These are phyloP conservation scores for Yarrowia sp. DNA, from an alignment of 805 yeast genomes.

Conservation along the genomic window DNA sequence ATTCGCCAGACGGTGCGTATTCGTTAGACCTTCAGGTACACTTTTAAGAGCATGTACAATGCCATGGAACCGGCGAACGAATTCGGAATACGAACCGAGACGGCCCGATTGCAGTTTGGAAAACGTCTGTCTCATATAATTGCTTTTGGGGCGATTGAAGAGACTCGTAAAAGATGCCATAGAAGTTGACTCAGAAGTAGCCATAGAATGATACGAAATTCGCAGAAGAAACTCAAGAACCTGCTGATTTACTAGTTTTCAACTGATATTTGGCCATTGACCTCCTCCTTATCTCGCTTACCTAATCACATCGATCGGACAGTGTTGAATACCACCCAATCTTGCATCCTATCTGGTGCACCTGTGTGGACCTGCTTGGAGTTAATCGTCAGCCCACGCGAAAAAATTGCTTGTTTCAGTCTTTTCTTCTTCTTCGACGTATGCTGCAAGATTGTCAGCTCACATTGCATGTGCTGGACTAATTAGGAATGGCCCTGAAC, in stretches of 20 bases:
- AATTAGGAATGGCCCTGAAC: not conserved
- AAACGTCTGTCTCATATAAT: not conserved
- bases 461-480: slow-evolving; percentile 5
- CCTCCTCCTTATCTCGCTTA: not conserved
- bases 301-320: not conserved
- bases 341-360: slow-evolving; percentile 26
- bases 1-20: not conserved
- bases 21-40: not conserved
- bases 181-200: not conserved
- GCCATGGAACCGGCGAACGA: not conserved
- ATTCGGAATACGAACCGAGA: not conserved
- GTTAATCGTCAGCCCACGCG: slow-evolving; percentile 17
- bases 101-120: not conserved
- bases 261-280: too few species aligned
- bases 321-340: slow-evolving; percentile 1
- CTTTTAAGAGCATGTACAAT: too few species aligned
- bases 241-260: too few species aligned
- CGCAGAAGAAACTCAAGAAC: too few species aligned
- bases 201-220: too few species aligned
- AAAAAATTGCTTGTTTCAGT: slow-evolving; percentile 12
- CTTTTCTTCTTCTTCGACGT: slow-evolving; percentile 4
- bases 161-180: not conserved
- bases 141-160: not conserved
- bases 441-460: slow-evolving; percentile 11
- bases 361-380: slow-evolving; percentile 18